These are phyloP conservation scores for Claviceps lovelessii DNA, from an alignment of 2,329 filamentous ascomycete species.

Conservation along the genomic window DNA sequence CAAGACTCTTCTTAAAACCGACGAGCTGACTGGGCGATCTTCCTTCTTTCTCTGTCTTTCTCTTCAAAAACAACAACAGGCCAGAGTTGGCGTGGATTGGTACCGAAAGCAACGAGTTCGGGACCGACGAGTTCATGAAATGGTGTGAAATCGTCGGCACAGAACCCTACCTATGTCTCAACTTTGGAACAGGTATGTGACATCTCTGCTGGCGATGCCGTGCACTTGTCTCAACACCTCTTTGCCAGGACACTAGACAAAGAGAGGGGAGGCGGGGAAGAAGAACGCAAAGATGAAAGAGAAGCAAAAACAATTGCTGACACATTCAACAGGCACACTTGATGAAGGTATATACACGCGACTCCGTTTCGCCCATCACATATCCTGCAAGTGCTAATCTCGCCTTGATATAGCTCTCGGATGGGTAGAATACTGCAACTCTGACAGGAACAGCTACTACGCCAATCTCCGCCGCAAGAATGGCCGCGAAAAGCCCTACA, in stretches of 20 bases:
- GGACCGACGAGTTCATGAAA: not conserved
- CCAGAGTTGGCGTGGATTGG: not conserved
- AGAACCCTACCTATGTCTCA: not conserved
- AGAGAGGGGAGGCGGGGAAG: not conserved
- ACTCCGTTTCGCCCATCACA: not conserved
- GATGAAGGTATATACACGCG: not conserved
- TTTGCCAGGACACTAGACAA: not conserved
- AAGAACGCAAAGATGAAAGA: not conserved
- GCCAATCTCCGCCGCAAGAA: not conserved
- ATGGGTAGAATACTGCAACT: slow-evolving; percentile 1
- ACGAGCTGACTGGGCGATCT: not conserved
- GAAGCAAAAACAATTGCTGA: not conserved
- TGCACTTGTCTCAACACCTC: not conserved
- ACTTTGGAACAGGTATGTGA: not conserved
- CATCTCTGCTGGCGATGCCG: not conserved
- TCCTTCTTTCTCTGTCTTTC: not conserved
- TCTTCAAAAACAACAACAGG: not conserved
- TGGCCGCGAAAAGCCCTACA: not conserved
- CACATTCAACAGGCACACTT: not conserved
- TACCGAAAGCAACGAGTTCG: not conserved
- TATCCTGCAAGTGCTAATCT: not conserved
- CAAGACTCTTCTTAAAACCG: not conserved
- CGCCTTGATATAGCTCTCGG: not conserved
- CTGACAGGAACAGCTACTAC: not conserved
- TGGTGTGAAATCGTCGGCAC: not conserved